Base-by-base conservation (phyloP, 495 filamentous ascomycete genomes). In the Bombardia bombarda region DNA sequence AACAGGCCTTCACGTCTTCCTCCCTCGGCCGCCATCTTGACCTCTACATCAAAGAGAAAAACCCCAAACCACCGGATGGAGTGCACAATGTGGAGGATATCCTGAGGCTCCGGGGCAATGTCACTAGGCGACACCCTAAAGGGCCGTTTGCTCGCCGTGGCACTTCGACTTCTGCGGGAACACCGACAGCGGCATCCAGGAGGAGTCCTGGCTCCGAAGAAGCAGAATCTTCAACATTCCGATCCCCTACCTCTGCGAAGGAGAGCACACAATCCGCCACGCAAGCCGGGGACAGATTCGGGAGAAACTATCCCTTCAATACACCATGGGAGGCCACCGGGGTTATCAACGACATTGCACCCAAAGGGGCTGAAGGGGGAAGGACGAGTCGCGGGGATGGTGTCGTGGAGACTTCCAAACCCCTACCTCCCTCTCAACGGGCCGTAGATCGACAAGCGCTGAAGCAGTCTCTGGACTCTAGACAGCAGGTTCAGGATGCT, bases 11-110 rank as follows among this genome's bases (percentile, higher is more conserved):
- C 51, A 95, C 89, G 2, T 94, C 89, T 7, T 94, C 88, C 5
- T 92, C 87, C 3, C 73, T 95, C n/a, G 89, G 89, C 19, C 83
- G 89, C 28, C 89, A 95, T 66, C 76, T 95, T 20, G 89, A 95
- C 57, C 74, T 92, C 25, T 95, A 89, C 58, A 83, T 95, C 47
- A 86, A 85, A 57, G 80, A 83, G 51, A 90, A 86, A 64, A 94
- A 95, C 56, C 80, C 83, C 4, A 87, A 86, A 54, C 68, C 80
- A 2, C 74, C 87, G 3, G 89, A 95, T 63, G 88, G 87, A 7
- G 55, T 93, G 32, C 89, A 95, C 62, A 74, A 93, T 66, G 83
- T 94, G 23, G 85, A 88, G 5, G 85, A 84, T 62, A 95, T 95
- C 57, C 73, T 78, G 53, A 83, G 81, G 58, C 69, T 92, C 49